These are phyloP conservation scores for Daldinia caldariorum DNA, from an alignment of 495 filamentous ascomycete species.

Conservation along the genomic window DNA sequence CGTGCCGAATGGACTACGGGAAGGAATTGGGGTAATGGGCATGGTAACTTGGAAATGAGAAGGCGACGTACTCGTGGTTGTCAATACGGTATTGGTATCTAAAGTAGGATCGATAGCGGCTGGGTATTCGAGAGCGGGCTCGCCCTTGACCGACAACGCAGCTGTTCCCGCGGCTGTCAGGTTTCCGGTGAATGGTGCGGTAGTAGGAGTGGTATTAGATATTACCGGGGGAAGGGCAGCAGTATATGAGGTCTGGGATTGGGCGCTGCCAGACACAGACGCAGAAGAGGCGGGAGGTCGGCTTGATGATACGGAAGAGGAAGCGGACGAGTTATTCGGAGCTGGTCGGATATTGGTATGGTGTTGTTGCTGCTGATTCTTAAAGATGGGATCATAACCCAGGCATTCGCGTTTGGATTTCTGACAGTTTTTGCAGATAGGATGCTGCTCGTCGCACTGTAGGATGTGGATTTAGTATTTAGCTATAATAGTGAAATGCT, in stretches of 20 bases:
- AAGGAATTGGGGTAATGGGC: constrained; percentile 41
- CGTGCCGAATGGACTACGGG: constrained; percentile 45
- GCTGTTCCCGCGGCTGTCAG: constrained; percentile 54
- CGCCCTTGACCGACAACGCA: constrained; percentile 67
- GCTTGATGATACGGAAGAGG: constrained; percentile 49
- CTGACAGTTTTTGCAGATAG: constrained; percentile 94
- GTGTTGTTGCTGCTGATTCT: constrained; percentile 69
- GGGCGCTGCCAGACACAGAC: constrained; percentile 45
- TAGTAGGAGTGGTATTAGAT: constrained; percentile 42
- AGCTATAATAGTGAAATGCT: constrained; percentile 11
- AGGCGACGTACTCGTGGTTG: constrained; percentile 48
- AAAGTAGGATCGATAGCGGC: constrained; percentile 81
- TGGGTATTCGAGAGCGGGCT: constrained; percentile 70
- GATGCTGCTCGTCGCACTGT: constrained; percentile 96
- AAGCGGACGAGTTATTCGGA: constrained; percentile 39
- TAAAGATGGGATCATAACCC: constrained; percentile 98
- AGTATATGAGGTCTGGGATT: constrained; percentile 32
- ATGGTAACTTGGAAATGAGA: constrained; percentile 52
- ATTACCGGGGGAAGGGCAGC: constrained; percentile 44
- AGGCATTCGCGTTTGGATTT: constrained; percentile 98
- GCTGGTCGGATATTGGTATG: constrained; percentile 46
- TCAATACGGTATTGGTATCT: constrained; percentile 62
- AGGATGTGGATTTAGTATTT: constrained; percentile 26
- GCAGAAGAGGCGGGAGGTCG: constrained; percentile 54
- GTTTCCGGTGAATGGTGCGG: constrained; percentile 37